phyloP scores from a whole-genome alignment of 31 red algal species.

The Asparagopsis taxiformis region DNA sequence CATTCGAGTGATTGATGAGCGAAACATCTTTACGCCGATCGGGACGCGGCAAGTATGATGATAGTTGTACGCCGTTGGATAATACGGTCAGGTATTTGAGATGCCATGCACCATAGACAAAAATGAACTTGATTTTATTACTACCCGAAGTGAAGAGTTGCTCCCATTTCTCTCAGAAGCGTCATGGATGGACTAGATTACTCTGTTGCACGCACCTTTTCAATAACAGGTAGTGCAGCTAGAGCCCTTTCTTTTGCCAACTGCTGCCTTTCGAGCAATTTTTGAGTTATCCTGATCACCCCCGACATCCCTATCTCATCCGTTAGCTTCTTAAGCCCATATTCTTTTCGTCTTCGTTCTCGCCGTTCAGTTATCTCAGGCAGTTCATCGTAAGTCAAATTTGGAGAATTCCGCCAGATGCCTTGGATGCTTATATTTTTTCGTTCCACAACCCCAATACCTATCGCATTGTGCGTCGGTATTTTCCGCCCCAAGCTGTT shows the following conservation, averaged over 20 bases:
- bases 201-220: constrained; percentile 40
- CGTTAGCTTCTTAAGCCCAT: constrained; percentile 29
- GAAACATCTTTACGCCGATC: too few relatives aligned
- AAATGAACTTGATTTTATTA: too few relatives aligned
- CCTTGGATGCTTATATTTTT: constrained; percentile 55
- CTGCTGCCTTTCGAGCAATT: constrained; percentile 34
- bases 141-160: too few relatives aligned
- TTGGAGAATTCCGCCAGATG: constrained; percentile 52
- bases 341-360: constrained; percentile 17
- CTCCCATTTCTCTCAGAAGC: background rate
- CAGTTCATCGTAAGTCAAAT: constrained; percentile 9
- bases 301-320: constrained; percentile 62
- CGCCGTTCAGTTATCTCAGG: constrained; percentile 28
- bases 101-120: too few relatives aligned
- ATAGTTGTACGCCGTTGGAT: too few relatives aligned
- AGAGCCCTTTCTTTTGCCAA: constrained; percentile 19
- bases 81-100: too few relatives aligned
- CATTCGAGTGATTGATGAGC: too few relatives aligned
- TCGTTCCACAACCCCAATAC: constrained; percentile 44
- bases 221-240: constrained; percentile 36
- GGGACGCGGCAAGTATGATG: too few relatives aligned
- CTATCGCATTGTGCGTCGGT: constrained; percentile 51
- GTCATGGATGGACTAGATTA: constrained; percentile 10
- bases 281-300: constrained; percentile 48
- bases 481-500: constrained; percentile 61